Evolutionary conservation across 805 yeast genomes (phyloP), one percentile per base, ranked within the genome.

Genomic region (Starmerella asiatica): DNA sequence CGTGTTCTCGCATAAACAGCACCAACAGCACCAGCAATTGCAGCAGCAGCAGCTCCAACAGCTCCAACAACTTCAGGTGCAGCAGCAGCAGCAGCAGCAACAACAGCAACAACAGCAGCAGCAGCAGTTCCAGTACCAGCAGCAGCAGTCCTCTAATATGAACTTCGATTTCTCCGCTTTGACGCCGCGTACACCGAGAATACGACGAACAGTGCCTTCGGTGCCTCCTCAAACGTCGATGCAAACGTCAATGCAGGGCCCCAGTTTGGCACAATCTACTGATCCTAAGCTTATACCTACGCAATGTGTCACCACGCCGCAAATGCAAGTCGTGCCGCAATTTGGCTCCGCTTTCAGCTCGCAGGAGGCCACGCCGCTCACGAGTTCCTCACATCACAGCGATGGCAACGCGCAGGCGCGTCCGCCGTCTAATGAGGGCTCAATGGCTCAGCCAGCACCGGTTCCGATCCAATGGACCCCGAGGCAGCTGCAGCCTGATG

Each of bases 171-270:
- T 11, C 26, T 23, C 26, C 7, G 26, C 26, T 7, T 21, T 34
- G 34, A 43, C 46, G 4, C 46, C 46, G 15, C 46, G 40, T 19
- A 39, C 46, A 15, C 46, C 46, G 7, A n/a, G 21, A 14, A 7
- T 23, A 23, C 26, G 26, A 7, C 26, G 26, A 7, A 23, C 9
- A 7, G 26, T 23, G 11, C 26, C 26, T 7, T 23, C 26, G 26
- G 26, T 23, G 26, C 26, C 26, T 23, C 26, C 26, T 7, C n/a
- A n/a, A n/a, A n/a, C n/a, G n/a, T 21, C 34, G 21, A 18, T 5
- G 3, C 20, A 15, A 24, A 18, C 18, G n/a, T 24, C 29, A 14
- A 29, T n/a, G 16, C 14, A 9, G 20, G n/a, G 26, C n/a, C n/a
- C n/a, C n/a, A n/a, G n/a, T n/a, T n/a, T n/a, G n/a, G n/a, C n/a